A percentile compares a stretch with the other conserved stretches of the same genome.
These are phyloP conservation scores for Ophiostoma himal-ulmi DNA, from an alignment of 2,329 filamentous ascomycete genomes.

Conservation along the genomic window DNA sequence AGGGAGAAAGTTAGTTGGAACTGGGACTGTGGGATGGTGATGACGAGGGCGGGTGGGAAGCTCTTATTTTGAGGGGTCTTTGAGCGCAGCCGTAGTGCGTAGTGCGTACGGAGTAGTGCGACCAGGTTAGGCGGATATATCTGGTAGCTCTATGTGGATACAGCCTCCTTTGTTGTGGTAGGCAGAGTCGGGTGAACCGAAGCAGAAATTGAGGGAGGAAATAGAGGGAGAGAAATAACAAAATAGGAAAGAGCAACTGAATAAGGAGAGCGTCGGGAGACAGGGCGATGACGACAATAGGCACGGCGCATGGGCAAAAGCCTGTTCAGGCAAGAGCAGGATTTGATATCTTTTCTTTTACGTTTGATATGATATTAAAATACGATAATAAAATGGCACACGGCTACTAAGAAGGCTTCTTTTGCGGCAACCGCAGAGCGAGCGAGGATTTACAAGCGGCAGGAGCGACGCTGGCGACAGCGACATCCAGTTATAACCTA, in stretches of 20 bases:
- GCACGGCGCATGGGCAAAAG: constrained; percentile 21
- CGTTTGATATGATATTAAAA: background rate
- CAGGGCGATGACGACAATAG: constrained; percentile 13
- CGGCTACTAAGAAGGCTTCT: background rate
- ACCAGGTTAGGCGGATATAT: constrained; percentile 11
- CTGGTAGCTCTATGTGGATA: constrained; percentile 10
- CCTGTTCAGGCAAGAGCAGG: constrained; percentile 18
- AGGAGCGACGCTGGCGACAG: constrained; percentile 12
- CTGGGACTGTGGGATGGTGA: constrained; percentile 12
- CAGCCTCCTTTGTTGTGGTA: constrained; percentile 4
- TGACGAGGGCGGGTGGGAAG: constrained; percentile 21
- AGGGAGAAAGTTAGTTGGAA: constrained; percentile 6
- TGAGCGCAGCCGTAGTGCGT: background rate
- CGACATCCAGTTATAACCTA: too few species aligned
- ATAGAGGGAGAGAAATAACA: background rate
- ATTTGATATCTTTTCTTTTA: constrained; percentile 11
- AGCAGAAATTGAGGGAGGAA: background rate
- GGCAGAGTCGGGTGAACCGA: background rate
- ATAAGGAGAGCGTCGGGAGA: background rate
- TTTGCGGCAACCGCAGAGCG: background rate
- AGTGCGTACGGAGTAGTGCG: background rate
- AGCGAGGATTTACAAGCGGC: constrained; percentile 9
- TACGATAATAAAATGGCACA: background rate
- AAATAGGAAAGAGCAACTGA: background rate
- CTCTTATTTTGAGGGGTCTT: constrained; percentile 20